A percentile compares a stretch with the other conserved stretches of the same genome.
Evolutionary conservation across 75 land plant species (phyloP).

Genomic region (Pseudotsuga menziesii): DNA sequence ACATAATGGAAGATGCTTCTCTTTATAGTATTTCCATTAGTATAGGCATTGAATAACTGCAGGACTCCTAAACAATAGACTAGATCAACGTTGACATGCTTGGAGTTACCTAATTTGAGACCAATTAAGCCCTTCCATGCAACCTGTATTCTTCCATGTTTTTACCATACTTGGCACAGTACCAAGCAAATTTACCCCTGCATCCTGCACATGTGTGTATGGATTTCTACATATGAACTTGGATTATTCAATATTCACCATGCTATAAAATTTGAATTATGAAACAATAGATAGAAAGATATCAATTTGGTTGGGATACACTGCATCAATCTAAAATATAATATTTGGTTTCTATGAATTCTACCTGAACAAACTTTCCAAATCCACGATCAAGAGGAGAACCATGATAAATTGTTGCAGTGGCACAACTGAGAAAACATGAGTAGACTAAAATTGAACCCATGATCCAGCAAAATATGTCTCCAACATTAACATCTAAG

Average conservation of each 20-base stretch:
- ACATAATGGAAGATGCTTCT: neutral
- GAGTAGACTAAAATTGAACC: conserved; percentile 67
- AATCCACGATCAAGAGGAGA: conserved; percentile 85
- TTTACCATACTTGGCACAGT: conserved; percentile 95
- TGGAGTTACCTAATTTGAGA: conserved; percentile 54
- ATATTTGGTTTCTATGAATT: too few relatives aligned
- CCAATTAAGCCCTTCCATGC: conserved; percentile 89
- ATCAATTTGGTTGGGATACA: neutral
- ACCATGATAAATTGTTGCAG: conserved; percentile 85
- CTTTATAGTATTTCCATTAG: neutral
- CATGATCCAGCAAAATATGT: conserved; percentile 81
- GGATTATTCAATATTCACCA: neutral
- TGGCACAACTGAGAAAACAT: conserved; percentile 65
- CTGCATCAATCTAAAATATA: neutral
- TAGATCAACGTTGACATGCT: neutral
- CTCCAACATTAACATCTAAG: conserved; percentile 59
- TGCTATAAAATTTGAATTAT: neutral
- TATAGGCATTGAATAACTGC: neutral
- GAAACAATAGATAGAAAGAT: neutral
- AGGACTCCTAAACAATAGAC: neutral
- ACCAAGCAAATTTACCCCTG: conserved; percentile 73
- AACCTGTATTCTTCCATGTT: conserved; percentile 69
- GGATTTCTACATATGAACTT: neutral
- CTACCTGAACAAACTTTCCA: conserved; percentile 93
- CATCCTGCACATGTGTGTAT: conserved; percentile 54